These are phyloP conservation scores for Penicillium digitatum DNA, from an alignment of 2,329 filamentous ascomycete genomes.

Conservation along the genomic window DNA sequence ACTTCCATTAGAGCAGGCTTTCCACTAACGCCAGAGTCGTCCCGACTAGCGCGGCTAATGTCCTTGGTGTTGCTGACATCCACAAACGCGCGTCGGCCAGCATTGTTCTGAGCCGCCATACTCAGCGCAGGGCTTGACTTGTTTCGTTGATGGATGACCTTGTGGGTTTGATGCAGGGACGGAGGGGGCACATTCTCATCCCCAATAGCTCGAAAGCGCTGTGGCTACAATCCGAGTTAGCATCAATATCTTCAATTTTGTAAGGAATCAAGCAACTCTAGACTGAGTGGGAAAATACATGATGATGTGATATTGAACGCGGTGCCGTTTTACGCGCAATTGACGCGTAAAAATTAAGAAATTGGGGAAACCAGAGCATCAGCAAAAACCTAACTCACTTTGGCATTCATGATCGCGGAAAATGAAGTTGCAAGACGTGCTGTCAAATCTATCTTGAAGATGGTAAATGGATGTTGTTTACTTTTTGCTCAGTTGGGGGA, in stretches of 20 bases:
- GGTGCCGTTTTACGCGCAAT: background rate
- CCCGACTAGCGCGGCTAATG: constrained; percentile 44
- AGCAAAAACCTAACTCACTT: constrained; percentile 35
- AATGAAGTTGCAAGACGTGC: constrained; percentile 7
- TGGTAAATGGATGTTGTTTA: constrained; percentile 22
- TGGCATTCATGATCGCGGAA: constrained; percentile 44
- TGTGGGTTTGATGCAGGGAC: constrained; percentile 47
- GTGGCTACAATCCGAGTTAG: constrained; percentile 54
- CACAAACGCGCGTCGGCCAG: constrained; percentile 72
- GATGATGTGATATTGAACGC: background rate
- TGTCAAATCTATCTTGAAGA: background rate
- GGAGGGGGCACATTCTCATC: constrained; percentile 65
- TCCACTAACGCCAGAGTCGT: constrained; percentile 53
- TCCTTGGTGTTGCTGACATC: constrained; percentile 70
- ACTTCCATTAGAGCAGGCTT: constrained; percentile 42
- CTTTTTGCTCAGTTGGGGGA: constrained; percentile 25
- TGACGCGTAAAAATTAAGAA: background rate
- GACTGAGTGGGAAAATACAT: background rate
- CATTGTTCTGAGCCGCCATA: constrained; percentile 51
- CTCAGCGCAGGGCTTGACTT: constrained; percentile 70
- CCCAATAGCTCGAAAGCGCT: constrained; percentile 59
- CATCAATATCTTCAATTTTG: background rate
- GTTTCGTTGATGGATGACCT: constrained; percentile 70
- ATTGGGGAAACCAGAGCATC: background rate
- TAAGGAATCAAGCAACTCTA: background rate